Evolutionary conservation across 345 rosid species (phyloP), one percentile per base, ranked within the genome.

Genomic region (Lepidium aucheri): DNA sequence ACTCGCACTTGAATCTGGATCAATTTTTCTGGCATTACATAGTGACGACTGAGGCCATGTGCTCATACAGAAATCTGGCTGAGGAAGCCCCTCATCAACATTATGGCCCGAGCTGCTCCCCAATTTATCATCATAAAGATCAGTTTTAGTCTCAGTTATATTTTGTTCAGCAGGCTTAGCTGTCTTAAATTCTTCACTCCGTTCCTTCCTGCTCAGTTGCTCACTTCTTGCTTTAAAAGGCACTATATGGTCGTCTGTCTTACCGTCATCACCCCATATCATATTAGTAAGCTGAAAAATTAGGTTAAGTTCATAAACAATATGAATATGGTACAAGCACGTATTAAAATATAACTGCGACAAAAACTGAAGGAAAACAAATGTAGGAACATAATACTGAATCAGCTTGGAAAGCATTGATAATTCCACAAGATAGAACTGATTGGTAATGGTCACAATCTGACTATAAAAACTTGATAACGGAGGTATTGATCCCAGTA

Each of bases 231-330:
- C 83, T 59, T 63, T 85, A 76, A 69, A 83, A 47, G 99, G 96
- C 74, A 94, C 92, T 49, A 86, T 79, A 82, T 82, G 90, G 72
- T 89, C 96, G 55, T 79, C 95, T 50, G 76, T 72, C 68, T 84
- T 83, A 46, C 79, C 84, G 65, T 78, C 80, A 82, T 83, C 90
- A 73, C 79, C 88, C 96, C 96, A 91, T 95, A 87, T 80, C 79
- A 95, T 95, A 77, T 82, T 83, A 10, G 82, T 74, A 62, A 91
- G 78, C 99, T 95, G 77, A 74, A 78, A 77, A n/a, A 74, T 26
- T 6, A 65, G 61, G 18, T 35, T 54, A 14, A 33, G 38, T 33
- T 30, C 38, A 50, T 43, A 45, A 34, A 70, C 36, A 16, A 68
- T 49, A 51, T 30, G 46, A 17, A 60, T 60, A 65, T 64, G 55